Base-by-base conservation (phyloP, 192 early-diverging fungal species). In the Martensiomyces pterosporus region DNA sequence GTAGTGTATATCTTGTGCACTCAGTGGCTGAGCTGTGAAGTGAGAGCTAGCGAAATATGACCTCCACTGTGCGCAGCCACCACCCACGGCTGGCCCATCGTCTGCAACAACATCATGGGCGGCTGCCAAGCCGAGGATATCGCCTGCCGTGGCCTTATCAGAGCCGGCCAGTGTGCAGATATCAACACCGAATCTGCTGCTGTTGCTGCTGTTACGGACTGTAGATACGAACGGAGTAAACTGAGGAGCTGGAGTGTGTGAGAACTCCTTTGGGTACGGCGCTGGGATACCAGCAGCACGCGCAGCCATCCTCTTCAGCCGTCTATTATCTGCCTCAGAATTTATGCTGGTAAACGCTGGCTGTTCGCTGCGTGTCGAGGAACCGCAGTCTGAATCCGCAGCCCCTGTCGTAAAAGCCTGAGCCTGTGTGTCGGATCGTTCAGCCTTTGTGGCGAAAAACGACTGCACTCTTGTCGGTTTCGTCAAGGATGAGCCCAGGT, bases 391-490 rank as follows among this genome's bases (percentile, higher is more conserved):
- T n/a, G n/a, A n/a, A n/a, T n/a, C n/a, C n/a, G n/a, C n/a, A n/a
- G n/a, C n/a, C n/a, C n/a, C n/a, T n/a, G n/a, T n/a, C n/a, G n/a
- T n/a, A n/a, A n/a, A n/a, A n/a, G n/a, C n/a, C n/a, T n/a, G n/a
- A n/a, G n/a, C n/a, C n/a, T n/a, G n/a, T n/a, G n/a, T n/a, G n/a
- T n/a, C n/a, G n/a, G 35, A 37, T 9, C 21, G 29, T 24, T 42
- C 42, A 18, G 49, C 4, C 21, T 41, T 67, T 4, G 57, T 50
- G 1, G 47, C 29, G 33, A 72, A 72, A 39, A 72, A 72, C 17
- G 68, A 56, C 41, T 72, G 68, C 18, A 72, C 51, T 24, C 51
- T 64, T 16, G 60, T 36, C 5, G 60, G 19, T 15, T 51, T 55
- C 3, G 13, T 19, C 19, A 7, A 13, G 22, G 13, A 23, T 26